Percentiles rank a stretch among this genome's conserved stretches.
Evolutionary conservation across 306 rosid species (phyloP).

Genomic region (Quercus ilex): DNA sequence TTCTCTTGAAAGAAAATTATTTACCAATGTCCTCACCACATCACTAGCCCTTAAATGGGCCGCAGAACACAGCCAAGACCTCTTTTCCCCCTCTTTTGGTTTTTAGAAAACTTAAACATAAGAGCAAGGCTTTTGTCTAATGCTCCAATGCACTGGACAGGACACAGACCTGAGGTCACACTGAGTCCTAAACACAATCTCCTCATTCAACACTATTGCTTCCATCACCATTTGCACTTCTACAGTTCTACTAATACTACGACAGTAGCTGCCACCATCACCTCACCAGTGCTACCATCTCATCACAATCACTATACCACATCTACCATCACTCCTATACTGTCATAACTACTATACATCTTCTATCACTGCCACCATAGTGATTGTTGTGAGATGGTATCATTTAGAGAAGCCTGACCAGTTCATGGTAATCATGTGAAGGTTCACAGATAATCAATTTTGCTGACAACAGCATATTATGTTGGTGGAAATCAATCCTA

Average conservation of each 20-base stretch:
- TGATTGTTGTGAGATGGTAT: too few relatives aligned
- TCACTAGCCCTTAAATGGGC: background rate
- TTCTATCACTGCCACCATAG: too few relatives aligned
- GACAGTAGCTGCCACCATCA: background rate
- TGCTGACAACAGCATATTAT: too few relatives aligned
- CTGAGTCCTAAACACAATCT: too few relatives aligned
- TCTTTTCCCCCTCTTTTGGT: background rate
- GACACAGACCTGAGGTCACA: too few relatives aligned
- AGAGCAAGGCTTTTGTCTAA: too few relatives aligned
- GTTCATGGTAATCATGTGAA: background rate
- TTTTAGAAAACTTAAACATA: background rate
- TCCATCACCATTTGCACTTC: background rate
- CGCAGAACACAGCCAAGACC: background rate
- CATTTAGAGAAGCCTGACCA: background rate
- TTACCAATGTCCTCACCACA: background rate
- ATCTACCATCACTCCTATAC: background rate
- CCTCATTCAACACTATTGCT: background rate
- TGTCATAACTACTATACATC: too few relatives aligned
- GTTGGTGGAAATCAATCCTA: background rate
- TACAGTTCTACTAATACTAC: background rate
- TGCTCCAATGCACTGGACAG: too few relatives aligned
- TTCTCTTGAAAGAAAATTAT: background rate
- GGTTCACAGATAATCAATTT: too few relatives aligned
- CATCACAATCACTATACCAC: too few relatives aligned
- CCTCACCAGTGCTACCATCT: too few relatives aligned